These are phyloP conservation scores for Paecilomyces niveus DNA, from an alignment of 2,329 filamentous ascomycete species.

Conservation along the genomic window DNA sequence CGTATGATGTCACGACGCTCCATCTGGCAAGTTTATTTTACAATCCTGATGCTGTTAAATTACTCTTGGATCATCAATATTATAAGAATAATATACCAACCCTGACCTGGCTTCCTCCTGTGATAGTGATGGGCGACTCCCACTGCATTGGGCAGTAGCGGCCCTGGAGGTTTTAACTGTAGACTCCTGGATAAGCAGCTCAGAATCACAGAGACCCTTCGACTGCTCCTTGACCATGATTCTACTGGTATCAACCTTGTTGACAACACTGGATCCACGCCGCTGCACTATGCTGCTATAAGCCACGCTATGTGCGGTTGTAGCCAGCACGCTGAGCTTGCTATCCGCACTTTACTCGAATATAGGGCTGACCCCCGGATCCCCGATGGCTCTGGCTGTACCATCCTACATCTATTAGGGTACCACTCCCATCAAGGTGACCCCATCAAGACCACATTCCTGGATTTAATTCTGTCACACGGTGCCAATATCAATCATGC, in stretches of 20 bases:
- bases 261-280: slow-evolving; percentile 11
- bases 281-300: slow-evolving; percentile 9
- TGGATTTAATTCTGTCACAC: slow-evolving; percentile 14
- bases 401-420: slow-evolving; percentile 12
- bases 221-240: slow-evolving; percentile 12
- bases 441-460: slow-evolving; percentile 7
- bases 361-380: slow-evolving; percentile 11
- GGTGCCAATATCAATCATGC: slow-evolving; percentile 11
- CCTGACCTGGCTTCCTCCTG: slow-evolving; percentile 7
- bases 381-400: slow-evolving; percentile 9
- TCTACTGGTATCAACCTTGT: slow-evolving; percentile 10
- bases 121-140: slow-evolving; percentile 7
- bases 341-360: slow-evolving; percentile 9
- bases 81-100: not conserved
- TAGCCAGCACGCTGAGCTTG: slow-evolving; percentile 6
- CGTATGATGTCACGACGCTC: not conserved
- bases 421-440: slow-evolving; percentile 4
- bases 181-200: slow-evolving; percentile 5
- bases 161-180: slow-evolving; percentile 4
- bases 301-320: slow-evolving; percentile 6
- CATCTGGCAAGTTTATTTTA: slow-evolving; percentile 1
- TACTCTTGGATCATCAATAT: slow-evolving; percentile 1
- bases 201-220: slow-evolving; percentile 9
- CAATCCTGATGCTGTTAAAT: slow-evolving; percentile 1
- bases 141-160: slow-evolving; percentile 12